Base-by-base conservation (phyloP, 306 rosid species). In the Cucumis melo region DNA sequence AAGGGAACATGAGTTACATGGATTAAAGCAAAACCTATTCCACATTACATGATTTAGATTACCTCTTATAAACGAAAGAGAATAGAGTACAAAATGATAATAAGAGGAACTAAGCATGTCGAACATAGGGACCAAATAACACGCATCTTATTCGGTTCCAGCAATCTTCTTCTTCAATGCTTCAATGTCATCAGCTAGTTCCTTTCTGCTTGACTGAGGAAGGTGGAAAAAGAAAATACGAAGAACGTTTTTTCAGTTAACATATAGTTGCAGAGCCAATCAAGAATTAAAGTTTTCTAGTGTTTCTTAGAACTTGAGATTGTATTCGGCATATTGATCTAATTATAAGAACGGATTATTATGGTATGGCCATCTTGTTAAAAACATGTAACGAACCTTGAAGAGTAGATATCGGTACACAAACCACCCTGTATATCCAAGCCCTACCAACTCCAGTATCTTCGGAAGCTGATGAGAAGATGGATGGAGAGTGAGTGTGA, bases 381-480 rank as follows among this genome's bases (percentile, higher is more conserved):
- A n/a, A n/a, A n/a, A n/a, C n/a, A n/a, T n/a, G n/a, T n/a, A n/a
- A n/a, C n/a, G n/a, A 77, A 86, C 99, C 99, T 90, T 95, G 81
- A 95, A 95, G 87, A 95, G 98, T 78, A 95, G 97, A 87, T 95
- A 95, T 39, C 99, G 98, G 84, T 95, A 95, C 83, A 95, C 99
- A 50, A 95, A 95, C 99, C 99, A 95, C 63, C 99, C 99, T 0
- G 99, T 92, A 80, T 95, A 95, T 63, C 97, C 99, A 72, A 95
- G 91, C 81, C 99, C 99, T 62, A 95, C 99, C 89, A 95, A 87
- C 86, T 95, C 99, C 90, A 95, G 50, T 74, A 95, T 38, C 90
- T 92, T 95, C 34, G 99, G 99, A 81, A 95, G 97, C 99, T 95
- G 97, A 70, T 71, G 64, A 57, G 48, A 44, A 23, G 12, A 81